Base-by-base conservation (phyloP, 306 rosid genomes). In the Quercus gilva region DNA sequence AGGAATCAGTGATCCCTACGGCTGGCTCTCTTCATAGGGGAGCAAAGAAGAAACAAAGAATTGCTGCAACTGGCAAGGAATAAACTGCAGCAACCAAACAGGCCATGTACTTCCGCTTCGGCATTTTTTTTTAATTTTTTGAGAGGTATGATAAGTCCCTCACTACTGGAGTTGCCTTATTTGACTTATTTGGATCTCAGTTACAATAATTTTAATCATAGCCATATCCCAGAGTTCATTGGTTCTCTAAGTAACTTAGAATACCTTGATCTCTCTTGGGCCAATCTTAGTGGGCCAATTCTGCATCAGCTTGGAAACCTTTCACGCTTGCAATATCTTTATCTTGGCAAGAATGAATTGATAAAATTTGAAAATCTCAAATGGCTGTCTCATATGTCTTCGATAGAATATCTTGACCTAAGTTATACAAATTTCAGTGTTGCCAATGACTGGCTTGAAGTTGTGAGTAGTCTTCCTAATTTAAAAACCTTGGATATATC, bases 31-130 rank as follows among this genome's bases (percentile, higher is more conserved):
- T 37, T 37, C 0, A 0, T 37, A 10, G 43, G 43, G 43, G 2
- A 37, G 10, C 10, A 10, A 37, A 37, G 43, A 37, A 0, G 43
- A 37, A 2, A 1, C 6, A 1, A 37, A n/a, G 15, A 80, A 69
- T 15, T 81, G 84, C 12, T 81, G 80, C 53, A 26, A 60, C 0
- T 69, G 80, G 82, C 4, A 0, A 5, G 74, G 77, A 33, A 65
- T 80, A 9, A 0, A 0, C 2, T 80, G 87, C 17, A 17, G 26
- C 31, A 65, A 13, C 9, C 33, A 7, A 37, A 37, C 10, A 6
- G 43, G 43, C 0, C 43, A 1, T 6, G 43, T 37, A 37, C 0
- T 53, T 33, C 1, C 0, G 1, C 1, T 53, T n/a, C n/a, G n/a
- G n/a, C n/a, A n/a, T 33, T 1, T 76, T 80, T 13, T 0, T 5